Conservation (phyloP, 1,284 basidiomycete species). For the Papiliotrema flavescens region DNA sequence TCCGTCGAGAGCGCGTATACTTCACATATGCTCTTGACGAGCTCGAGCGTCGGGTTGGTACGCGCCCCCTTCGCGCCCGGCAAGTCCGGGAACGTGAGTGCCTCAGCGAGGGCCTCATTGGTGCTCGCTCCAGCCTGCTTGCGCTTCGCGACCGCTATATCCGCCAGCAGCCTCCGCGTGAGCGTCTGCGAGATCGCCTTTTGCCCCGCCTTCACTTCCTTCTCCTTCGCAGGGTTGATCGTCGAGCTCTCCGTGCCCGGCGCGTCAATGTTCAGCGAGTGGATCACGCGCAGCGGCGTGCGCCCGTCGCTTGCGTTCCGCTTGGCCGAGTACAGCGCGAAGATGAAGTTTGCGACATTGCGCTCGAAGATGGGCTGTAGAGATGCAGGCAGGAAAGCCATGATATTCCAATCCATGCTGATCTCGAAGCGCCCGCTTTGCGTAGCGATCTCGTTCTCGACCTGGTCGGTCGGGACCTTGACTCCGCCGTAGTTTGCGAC, state of each 20-base stretch:
- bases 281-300: conserved; percentile 70
- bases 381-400: conserved; percentile 79
- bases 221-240: conserved; percentile 63
- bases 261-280: conserved; percentile 54
- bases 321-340: conserved; percentile 75
- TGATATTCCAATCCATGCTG: conserved; percentile 95
- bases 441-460: conserved; percentile 11
- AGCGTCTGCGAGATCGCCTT: conserved; percentile 76
- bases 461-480: conserved; percentile 62
- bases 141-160: conserved; percentile 65
- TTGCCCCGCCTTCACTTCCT: conserved; percentile 65
- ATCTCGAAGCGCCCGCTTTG: conserved; percentile 50
- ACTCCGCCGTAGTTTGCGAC: conserved; percentile 89
- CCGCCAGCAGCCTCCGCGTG: conserved; percentile 74
- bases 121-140: conserved; percentile 56
- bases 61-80: conserved; percentile 75
- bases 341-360: conserved; percentile 77
- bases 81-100: conserved; percentile 76
- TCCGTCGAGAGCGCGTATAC: conserved; percentile 75
- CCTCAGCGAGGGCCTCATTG: conserved; percentile 56
- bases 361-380: conserved; percentile 75
- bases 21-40: conserved; percentile 84
- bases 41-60: conserved; percentile 79
- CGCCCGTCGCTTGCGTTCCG: conserved; percentile 59
- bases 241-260: conserved; percentile 47